A percentile compares a stretch with the other conserved stretches of the same genome.
Evolutionary conservation across 805 yeast genomes (phyloP).

Genomic region (Saccharomyces jurei): DNA sequence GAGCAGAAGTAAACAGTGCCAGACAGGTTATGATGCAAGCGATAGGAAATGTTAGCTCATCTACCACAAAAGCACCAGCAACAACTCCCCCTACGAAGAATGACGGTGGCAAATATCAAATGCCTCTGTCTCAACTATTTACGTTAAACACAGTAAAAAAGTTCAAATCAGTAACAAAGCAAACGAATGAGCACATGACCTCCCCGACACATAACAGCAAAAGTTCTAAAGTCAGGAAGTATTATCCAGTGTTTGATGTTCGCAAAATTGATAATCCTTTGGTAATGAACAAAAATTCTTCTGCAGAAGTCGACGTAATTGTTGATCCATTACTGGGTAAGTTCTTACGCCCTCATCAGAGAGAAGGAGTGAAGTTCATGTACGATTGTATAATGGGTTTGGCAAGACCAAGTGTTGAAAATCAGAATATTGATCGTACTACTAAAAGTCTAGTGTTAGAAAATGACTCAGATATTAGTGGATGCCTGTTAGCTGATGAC

Average conservation of each 20-base stretch:
- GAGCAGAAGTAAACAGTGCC: constrained; percentile 12
- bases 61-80: neutral
- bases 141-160: constrained; percentile 6
- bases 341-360: constrained; percentile 73
- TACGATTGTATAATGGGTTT: constrained; percentile 78
- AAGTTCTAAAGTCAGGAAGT: constrained; percentile 20
- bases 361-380: constrained; percentile 73
- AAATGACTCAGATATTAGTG: constrained; percentile 33
- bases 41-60: neutral
- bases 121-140: constrained; percentile 13
- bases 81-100: constrained; percentile 6
- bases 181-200: constrained; percentile 7
- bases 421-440: constrained; percentile 1
- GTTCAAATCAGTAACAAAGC: constrained; percentile 12
- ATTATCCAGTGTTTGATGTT: constrained; percentile 36
- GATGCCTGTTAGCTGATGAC: constrained; percentile 89
- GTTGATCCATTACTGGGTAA: constrained; percentile 51
- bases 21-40: neutral
- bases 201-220: constrained; percentile 14
- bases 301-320: constrained; percentile 38
- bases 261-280: constrained; percentile 31
- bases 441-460: constrained; percentile 14
- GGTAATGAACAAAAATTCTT: constrained; percentile 33
- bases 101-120: neutral
- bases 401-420: constrained; percentile 29